Evolutionary conservation across 805 yeast species (phyloP), one percentile per base, ranked within the genome.

Genomic region (Candida dajiaensis): DNA sequence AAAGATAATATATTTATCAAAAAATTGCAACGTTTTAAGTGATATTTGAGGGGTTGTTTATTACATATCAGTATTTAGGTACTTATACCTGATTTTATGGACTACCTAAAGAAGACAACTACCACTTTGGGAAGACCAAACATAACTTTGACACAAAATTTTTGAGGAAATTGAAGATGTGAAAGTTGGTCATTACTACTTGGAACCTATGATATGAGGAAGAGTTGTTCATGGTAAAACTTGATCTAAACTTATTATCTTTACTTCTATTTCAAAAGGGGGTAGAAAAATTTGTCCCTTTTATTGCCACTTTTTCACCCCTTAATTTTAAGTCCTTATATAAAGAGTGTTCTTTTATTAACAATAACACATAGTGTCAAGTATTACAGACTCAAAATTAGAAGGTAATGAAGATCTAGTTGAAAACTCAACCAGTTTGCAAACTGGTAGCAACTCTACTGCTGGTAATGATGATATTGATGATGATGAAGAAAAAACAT

Each of bases 401-500:
- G 56, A 50, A 15, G 43, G 18, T 23, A 50, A 54, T 40, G 62
- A 60, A 12, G 63, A 56, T 2, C 46, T 59, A 38, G 58, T 53
- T 21, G 52, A 49, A 31, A 45, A 49, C 35, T 23, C 46, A 33
- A 43, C 49, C 23, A 43, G 38, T 36, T 20, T 45, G 22, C 51
- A 42, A 45, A 16, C 36, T 33, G 39, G 40, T 7, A 18, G 39
- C 7, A 40, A 47, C 25, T 40, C 48, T 8, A 41, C 48, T 7
- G 53, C 47, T 37, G 52, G 40, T 4, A 38, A 45, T 35, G 62
- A 55, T 7, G 69, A 63, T 31, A 66, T 66, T 12, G 77, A 69
- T 37, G 77, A 72, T 42, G 76, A 71, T 38, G 78, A 75, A 42
- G 80, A 75, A 25, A 78, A 73, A 36, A 73, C 67, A 43, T 61